Base-by-base conservation (phyloP, 805 yeast species). In the Candida piceae region DNA sequence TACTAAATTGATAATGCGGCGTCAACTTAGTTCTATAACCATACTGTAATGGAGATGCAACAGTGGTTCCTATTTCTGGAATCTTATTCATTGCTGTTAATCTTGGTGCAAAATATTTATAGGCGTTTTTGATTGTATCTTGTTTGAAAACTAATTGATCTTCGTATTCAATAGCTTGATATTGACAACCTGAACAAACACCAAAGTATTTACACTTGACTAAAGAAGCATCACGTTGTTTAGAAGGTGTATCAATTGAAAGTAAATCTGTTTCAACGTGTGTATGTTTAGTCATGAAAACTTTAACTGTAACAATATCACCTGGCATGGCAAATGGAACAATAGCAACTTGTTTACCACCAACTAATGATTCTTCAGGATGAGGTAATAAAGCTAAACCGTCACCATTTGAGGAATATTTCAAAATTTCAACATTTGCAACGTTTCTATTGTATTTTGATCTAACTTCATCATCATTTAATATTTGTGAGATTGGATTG, bases 151-250 rank as follows among this genome's bases (percentile, higher is more conserved):
- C 63, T 36, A 93, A 66, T 62, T 90, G 97, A 29, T 78, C 69
- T 1, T 70, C 70, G 57, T 93, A 93, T 2, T 74, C 68, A 23
- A 88, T 64, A 58, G 78, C 78, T 57, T 93, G 97, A 56, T 79
- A 87, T 63, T 93, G 97, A 59, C 97, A 89, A 3, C 97, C 97
- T 1, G 95, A 85, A 58, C 97, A 89, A 45, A 77, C 76, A 11
- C 95, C 95, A 63, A 90, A 93, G 63, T 93, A 93, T 45, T 75
- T 70, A 63, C 96, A 87, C 46, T 72, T 72, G 39, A 82, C 76
- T 35, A 84, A 68, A 5, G 65, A 55, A 48, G 84, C 80, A 42
- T 85, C 69, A 52, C 75, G 63, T 31, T 48, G 55, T 4, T 44
- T 38, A 0, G 82, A 69, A 2, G 66, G 50, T 42, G 62, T 38